Evolutionary conservation across 2,329 filamentous ascomycete species (phyloP), one percentile per base, ranked within the genome.

Genomic region (Colletotrichum sp.): DNA sequence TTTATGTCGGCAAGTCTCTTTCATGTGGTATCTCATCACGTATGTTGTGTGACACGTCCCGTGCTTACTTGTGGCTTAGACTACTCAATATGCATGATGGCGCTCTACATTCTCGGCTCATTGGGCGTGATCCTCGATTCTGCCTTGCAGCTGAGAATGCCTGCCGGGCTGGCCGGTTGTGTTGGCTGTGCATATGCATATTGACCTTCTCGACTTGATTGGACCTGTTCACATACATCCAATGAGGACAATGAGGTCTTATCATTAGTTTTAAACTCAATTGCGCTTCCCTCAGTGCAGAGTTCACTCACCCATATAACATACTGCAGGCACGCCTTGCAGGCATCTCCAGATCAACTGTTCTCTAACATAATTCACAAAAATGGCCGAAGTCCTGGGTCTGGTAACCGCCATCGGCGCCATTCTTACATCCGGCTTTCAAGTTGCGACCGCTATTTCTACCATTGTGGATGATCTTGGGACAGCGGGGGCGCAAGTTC

Each of bases 1-100:
- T n/a, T n/a, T n/a, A 2, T 3, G 6, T 12, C 18, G 39, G 9
- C 2, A n/a, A 44, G 39, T 1, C 18, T 2, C 18, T 44, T 10
- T 12, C 39, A n/a, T 10, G 3, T 1, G 2, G 5, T 6, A 44
- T 44, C 2, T 44, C 18, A 4, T 44, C 39, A 2, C 8, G 18
- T 10, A 44, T n/a, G 18, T n/a, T 12, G 18, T 44, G 39, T n/a
- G 18, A n/a, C 39, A n/a, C 18, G 0, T 4, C 39, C 0, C 6
- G 39, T n/a, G 39, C 39, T 44, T 44, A 10, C 18, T 1, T 2
- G 39, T n/a, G 39, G 39, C 39, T 44, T 44, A 44, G 39, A 44
- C 39, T 39, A 5, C 18, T n/a, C 39, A 12, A n/a, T 0, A 44
- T 2, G 39, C 18, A 44, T 44, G 39, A 44, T 12, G 39, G 39